Conservation (phyloP, 2,329 filamentous ascomycete genomes). For the Aspergillus ustus region DNA sequence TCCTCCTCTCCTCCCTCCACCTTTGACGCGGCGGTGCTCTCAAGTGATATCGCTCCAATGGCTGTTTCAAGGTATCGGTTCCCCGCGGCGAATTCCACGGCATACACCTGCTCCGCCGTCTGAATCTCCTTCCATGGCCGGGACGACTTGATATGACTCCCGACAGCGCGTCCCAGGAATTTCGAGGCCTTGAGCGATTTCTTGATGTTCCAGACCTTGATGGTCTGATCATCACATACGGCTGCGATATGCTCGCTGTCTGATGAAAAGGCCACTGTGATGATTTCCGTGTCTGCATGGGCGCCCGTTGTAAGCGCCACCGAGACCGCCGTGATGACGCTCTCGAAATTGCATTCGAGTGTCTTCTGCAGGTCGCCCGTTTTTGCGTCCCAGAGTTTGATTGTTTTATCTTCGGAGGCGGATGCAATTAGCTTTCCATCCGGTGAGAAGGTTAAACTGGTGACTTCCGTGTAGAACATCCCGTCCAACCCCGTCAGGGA, state of each 20-base stretch:
- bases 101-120: not conserved
- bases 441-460: conserved; percentile 8
- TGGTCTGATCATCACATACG: not conserved
- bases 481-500: not conserved
- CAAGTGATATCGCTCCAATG: conserved; percentile 1
- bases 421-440: conserved; percentile 2
- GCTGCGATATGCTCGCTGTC: not conserved
- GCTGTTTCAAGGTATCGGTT: conserved; percentile 2
- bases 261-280: conserved; percentile 5
- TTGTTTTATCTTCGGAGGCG: not conserved
- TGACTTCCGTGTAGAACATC: not conserved
- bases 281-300: not conserved
- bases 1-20: too few relatives aligned
- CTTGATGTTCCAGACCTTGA: conserved; percentile 6
- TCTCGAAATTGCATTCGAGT: not conserved
- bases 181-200: not conserved
- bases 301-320: not conserved
- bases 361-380: conserved; percentile 8
- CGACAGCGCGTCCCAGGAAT: conserved; percentile 1
- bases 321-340: not conserved
- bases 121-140: not conserved
- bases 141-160: not conserved
- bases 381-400: conserved; percentile 7
- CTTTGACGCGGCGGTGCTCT: not conserved
- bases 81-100: not conserved